Base-by-base conservation (phyloP, 164 flowering plant genomes). In the Annona cherimola region DNA sequence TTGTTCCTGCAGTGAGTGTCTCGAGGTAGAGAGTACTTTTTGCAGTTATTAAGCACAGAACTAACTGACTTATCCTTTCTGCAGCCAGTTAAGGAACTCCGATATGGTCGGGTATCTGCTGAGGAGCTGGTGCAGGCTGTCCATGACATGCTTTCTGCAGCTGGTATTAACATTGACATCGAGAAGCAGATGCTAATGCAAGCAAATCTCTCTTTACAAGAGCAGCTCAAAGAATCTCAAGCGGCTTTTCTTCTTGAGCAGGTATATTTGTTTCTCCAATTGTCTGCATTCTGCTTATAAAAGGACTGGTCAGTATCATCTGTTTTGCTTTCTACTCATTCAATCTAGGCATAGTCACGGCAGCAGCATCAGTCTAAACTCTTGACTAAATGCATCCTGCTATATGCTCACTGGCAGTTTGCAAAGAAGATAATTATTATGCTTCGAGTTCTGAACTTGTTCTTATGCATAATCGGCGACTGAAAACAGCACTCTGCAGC, bases 61-160 rank as follows among this genome's bases (percentile, higher is more conserved):
- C 45, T 40, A 70, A 66, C 4, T 42, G 5, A 19, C 40, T 70
- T 70, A 11, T 50, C 9, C 1, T 45, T 71, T 14, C 45, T 45
- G 63, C 67, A 71, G 55, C 11, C 61, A 14, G 60, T 74, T 63
- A 82, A 79, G 63, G 92, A 87, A 67, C 87, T 86, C 54, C 93
- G 88, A 75, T 86, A 82, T 82, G 93, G 93, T 41, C 82, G 80
- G 80, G 97, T 95, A 40, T 87, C 97, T 63, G 83, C 98, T 70
- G 83, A 78, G 69, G 99, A 95, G 78, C 69, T 93, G 73, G 96
- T 93, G 71, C 91, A 93, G 76, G 97, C 99, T 72, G 97, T 95
- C 70, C 89, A 86, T 71, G 98, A 93, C 79, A 91, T 95, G 93
- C 93, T 95, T 67, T 87, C 91, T 60, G 88, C 97, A 16, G 98